A percentile compares a stretch with the other conserved stretches of the same genome.
Evolutionary conservation across 2,329 filamentous ascomycete genomes (phyloP).

Genomic region (Clonostachys byssicola): DNA sequence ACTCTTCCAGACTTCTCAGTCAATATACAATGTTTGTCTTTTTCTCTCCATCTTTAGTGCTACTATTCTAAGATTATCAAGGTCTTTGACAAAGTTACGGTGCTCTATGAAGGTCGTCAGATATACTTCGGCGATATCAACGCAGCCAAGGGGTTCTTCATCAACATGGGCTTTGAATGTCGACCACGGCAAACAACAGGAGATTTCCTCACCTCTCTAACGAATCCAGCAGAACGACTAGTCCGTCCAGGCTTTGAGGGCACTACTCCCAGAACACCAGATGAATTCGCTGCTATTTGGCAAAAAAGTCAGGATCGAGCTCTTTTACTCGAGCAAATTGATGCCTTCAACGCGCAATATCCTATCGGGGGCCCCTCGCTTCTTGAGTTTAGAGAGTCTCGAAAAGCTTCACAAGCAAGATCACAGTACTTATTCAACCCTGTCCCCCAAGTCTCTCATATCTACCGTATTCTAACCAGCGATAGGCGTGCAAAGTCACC

Average conservation of each 20-base stretch:
- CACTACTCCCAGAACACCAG: conserved; percentile 29
- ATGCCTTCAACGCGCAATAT: conserved; percentile 15
- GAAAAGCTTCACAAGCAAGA: conserved; percentile 8
- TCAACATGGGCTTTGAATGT: conserved; percentile 63
- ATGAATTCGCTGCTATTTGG: conserved; percentile 20
- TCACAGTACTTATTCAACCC: too few relatives aligned
- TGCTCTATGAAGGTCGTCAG: conserved; percentile 60
- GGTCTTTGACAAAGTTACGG: conserved; percentile 55
- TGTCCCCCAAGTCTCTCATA: conserved; percentile 7
- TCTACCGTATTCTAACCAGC: conserved; percentile 11
- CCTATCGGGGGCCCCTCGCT: conserved; percentile 9
- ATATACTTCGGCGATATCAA: conserved; percentile 59
- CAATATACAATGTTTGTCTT: conserved; percentile 54
- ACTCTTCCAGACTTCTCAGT: conserved; percentile 51
- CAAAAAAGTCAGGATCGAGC: conserved; percentile 11
- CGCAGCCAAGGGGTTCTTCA: conserved; percentile 60
- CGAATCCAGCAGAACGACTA: conserved; percentile 50
- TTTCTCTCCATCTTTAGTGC: conserved; percentile 29
- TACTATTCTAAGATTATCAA: not conserved
- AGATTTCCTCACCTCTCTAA: conserved; percentile 70
- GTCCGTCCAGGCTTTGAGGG: conserved; percentile 49
- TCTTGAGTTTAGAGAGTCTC: conserved; percentile 14
- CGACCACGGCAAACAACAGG: conserved; percentile 63
- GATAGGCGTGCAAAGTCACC: conserved; percentile 34
- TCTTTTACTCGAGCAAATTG: conserved; percentile 17